Conservation (phyloP, 176 grass and related monocot species). For the Secale cereale region DNA sequence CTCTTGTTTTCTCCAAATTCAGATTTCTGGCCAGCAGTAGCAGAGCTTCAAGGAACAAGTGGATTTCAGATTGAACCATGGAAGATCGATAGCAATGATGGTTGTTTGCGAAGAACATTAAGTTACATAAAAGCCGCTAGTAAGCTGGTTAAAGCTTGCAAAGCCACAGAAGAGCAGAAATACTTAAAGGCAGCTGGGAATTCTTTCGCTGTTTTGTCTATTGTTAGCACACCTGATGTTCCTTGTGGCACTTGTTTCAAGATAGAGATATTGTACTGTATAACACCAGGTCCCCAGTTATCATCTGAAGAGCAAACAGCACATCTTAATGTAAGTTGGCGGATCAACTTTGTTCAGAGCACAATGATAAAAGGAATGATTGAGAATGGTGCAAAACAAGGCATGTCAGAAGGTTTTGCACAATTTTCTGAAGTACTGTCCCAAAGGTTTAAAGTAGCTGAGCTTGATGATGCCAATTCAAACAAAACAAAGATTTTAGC, state of each 20-base stretch:
- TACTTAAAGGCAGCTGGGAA: slow-evolving; percentile 72
- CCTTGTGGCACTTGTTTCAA: slow-evolving; percentile 80
- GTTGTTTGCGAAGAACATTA: slow-evolving; percentile 60
- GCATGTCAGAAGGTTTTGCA: slow-evolving; percentile 64
- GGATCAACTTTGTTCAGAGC: slow-evolving; percentile 79
- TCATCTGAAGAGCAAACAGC: slow-evolving; percentile 58
- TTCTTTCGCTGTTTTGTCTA: slow-evolving; percentile 58
- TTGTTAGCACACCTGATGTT: slow-evolving; percentile 81
- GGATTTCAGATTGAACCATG: slow-evolving; percentile 74
- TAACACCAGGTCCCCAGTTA: slow-evolving; percentile 61
- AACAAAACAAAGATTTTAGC: slow-evolving; percentile 78
- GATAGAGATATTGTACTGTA: slow-evolving; percentile 68
- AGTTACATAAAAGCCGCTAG: slow-evolving; percentile 80
- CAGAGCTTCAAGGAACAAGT: slow-evolving; percentile 85
- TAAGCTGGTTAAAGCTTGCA: slow-evolving; percentile 88
- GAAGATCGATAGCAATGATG: slow-evolving; percentile 60
- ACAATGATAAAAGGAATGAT: slow-evolving; percentile 98
- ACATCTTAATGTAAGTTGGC: slow-evolving; percentile 81
- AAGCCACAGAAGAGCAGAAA: slow-evolving; percentile 83
- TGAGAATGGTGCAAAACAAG: slow-evolving; percentile 86
- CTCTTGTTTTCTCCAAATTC: slow-evolving; percentile 74
- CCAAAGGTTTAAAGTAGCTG: slow-evolving; percentile 64
- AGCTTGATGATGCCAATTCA: slow-evolving; percentile 63
- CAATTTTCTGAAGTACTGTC: slow-evolving; percentile 77
- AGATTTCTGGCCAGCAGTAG: slow-evolving; percentile 75